phyloP scores from a whole-genome alignment of 345 rosid species.

The Lumnitzera littorea region DNA sequence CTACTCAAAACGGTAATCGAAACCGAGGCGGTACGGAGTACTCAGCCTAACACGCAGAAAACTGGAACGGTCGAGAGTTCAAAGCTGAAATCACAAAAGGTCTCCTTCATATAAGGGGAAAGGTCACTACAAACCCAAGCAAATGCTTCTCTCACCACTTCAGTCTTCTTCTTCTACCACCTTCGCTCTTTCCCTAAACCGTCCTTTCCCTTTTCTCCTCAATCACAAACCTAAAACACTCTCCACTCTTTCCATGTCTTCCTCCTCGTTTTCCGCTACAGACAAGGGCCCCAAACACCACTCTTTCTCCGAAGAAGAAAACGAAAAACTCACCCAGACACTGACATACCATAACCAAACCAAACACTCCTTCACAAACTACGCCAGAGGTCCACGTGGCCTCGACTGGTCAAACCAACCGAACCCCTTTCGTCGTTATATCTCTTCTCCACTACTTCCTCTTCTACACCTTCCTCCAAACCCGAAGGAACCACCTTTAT shows the following conservation, averaged over 20 bases:
- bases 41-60: no score
- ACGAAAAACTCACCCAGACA: constrained; percentile 34
- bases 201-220: constrained; percentile 12
- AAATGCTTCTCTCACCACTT: constrained; percentile 3
- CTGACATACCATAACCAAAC: constrained; percentile 67
- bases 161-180: constrained; percentile 15
- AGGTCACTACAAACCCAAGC: not conserved
- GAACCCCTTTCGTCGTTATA: constrained; percentile 76
- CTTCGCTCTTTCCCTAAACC: constrained; percentile 7
- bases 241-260: constrained; percentile 48
- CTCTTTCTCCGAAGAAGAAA: constrained; percentile 3
- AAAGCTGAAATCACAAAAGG: no score
- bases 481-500: constrained; percentile 25
- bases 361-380: constrained; percentile 56
- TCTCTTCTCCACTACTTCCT: constrained; percentile 53
- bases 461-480: constrained; percentile 31
- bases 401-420: constrained; percentile 96
- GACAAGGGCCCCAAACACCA: constrained; percentile 22
- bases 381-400: constrained; percentile 80
- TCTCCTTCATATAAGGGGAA: no score
- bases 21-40: no score
- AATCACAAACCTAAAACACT: constrained; percentile 17
- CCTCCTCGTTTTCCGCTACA: constrained; percentile 50
- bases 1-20: no score
- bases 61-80: no score